Evolutionary conservation across 2,329 filamentous ascomycete species (phyloP), one percentile per base, ranked within the genome.

Genomic region (Trichoderma pleuroti): DNA sequence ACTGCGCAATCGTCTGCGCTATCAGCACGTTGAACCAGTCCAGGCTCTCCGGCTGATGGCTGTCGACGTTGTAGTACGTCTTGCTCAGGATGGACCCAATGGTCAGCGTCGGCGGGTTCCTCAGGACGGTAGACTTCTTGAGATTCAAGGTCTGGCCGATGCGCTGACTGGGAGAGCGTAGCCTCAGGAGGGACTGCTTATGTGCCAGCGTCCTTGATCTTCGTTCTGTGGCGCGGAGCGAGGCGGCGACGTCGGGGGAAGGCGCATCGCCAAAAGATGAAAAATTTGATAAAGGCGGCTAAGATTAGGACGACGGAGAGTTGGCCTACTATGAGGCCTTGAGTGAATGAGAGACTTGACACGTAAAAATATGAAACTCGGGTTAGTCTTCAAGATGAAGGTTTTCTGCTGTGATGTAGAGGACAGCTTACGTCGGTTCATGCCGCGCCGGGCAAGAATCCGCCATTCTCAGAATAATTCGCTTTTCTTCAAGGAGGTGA

Each of bases 11-110:
- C 0, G 96, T 97, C 82, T 99, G 96, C 2, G 94, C 96, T 65
- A 98, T 91, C 69, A 99, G 85, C 30, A 99, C 96, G 79, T 99
- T 99, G 86, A 99, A 98, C 96, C 96, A 99, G 81, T 99, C 96
- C 72, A 99, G 82, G 71, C 93, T 97, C 81, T 99, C 96, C 1
- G 96, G 96, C 81, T 98, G 96, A 80, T 99, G 96, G 72, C 93
- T 94, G 76, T 97, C 88, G 56, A 96, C 93, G 78, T 97, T 97
- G 83, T 99, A 99, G 81, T 98, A 99, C 26, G 96, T 98, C 83
- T 99, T 99, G 76, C 91, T 91, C 30, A 99, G 86, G 72, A 99
- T 98, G 11, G 94, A 97, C 64, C 92, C 92, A n/a, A 97, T 97
- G 5, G 94, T 97, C 21, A 97, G 88, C 5, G 88, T 88, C 1